Percentiles rank a stretch among this genome's conserved stretches.
Evolutionary conservation across 441 rosid genomes (phyloP).

Genomic region (Hura crepitans): DNA sequence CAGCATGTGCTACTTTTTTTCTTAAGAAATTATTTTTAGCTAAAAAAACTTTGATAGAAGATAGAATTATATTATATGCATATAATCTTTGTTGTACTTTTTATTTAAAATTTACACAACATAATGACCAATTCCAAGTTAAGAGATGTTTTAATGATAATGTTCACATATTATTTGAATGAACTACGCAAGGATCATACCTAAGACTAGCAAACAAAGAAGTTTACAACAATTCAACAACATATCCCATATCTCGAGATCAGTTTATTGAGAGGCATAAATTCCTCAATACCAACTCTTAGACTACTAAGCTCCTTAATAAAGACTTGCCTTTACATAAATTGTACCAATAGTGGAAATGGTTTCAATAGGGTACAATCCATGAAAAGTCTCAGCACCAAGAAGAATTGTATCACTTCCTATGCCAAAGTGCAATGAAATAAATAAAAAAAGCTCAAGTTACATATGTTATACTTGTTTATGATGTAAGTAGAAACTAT

Average conservation of each 20-base stretch:
- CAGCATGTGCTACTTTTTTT: background rate
- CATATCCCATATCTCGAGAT: background rate
- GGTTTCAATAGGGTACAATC: constrained; percentile 89
- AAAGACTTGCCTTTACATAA: constrained; percentile 72
- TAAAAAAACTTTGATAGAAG: background rate
- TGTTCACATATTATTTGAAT: background rate
- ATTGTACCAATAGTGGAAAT: constrained; percentile 82
- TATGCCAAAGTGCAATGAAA: constrained; percentile 27
- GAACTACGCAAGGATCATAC: background rate
- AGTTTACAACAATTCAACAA: background rate
- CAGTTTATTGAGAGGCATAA: background rate
- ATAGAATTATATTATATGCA: background rate
- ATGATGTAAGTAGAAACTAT: background rate
- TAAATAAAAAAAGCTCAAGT: background rate
- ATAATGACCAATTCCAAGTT: background rate
- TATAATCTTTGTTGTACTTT: too few relatives aligned
- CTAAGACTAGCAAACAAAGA: too few relatives aligned
- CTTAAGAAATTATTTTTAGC: background rate
- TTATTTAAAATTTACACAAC: background rate
- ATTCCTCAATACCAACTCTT: background rate
- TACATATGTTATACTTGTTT: background rate
- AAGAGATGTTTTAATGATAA: background rate
- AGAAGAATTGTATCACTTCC: constrained; percentile 99
- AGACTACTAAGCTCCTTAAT: background rate
- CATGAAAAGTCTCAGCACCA: constrained; percentile 97